Evolutionary conservation across 805 yeast species (phyloP).

Genomic region (Ogataea haglerorum): DNA sequence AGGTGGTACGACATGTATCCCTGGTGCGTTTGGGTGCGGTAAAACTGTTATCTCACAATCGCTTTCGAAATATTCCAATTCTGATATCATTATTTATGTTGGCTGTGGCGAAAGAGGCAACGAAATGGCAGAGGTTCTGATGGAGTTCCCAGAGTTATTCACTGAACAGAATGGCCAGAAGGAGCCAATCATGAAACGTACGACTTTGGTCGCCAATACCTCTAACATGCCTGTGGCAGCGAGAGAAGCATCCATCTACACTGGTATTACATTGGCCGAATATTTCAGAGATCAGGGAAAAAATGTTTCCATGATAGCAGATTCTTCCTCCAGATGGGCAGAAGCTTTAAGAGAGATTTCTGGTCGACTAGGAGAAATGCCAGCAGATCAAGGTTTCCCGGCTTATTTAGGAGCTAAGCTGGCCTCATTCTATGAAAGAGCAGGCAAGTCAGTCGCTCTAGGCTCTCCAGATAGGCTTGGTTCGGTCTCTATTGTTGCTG

Average conservation of each 20-base stretch:
- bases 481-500: constrained; percentile 99
- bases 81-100: constrained; percentile 92
- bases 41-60: constrained; percentile 96
- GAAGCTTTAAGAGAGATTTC: constrained; percentile 99
- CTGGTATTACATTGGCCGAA: constrained; percentile 98
- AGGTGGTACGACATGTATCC: constrained; percentile 99
- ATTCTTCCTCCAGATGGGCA: constrained; percentile 99
- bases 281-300: constrained; percentile 99
- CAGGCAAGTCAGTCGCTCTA: constrained; percentile 91
- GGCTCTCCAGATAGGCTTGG: constrained; percentile 97
- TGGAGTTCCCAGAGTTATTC: constrained; percentile 98
- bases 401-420: constrained; percentile 98
- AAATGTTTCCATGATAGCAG: constrained; percentile 99
- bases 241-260: constrained; percentile 98
- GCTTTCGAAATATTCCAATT: constrained; percentile 93
- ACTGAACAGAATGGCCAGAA: constrained; percentile 89
- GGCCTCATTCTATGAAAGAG: constrained; percentile 99
- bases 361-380: constrained; percentile 99
- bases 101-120: constrained; percentile 97
- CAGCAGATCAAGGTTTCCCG: constrained; percentile 99
- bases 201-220: constrained; percentile 96
- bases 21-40: constrained; percentile 99
- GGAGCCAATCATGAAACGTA: constrained; percentile 99
- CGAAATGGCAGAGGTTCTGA: constrained; percentile 98
- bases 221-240: constrained; percentile 99